phyloP scores from a whole-genome alignment of 352 stramenopile genomes.

The Globisporangium apiculatum region DNA sequence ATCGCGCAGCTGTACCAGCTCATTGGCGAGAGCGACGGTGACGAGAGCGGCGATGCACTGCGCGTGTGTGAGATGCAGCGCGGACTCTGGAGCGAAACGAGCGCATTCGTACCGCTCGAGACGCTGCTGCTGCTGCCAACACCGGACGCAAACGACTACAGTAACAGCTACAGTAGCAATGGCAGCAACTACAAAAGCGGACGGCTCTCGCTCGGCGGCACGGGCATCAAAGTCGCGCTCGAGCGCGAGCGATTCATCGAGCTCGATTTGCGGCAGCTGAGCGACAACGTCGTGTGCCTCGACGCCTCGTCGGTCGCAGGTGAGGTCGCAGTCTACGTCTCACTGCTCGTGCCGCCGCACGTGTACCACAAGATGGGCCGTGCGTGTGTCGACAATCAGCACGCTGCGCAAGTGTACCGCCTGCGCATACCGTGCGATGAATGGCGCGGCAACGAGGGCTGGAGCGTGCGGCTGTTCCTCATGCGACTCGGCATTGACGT shows the following conservation, averaged over 20 bases:
- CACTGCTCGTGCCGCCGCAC: slow-evolving; percentile 29
- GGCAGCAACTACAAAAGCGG: no score
- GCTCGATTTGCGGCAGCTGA: slow-evolving; percentile 42
- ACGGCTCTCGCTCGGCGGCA: slow-evolving; percentile 3
- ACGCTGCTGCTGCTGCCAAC: slow-evolving; percentile 10
- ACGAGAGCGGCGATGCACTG: neutral
- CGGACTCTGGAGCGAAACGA: slow-evolving; percentile 8
- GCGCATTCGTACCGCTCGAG: slow-evolving; percentile 5
- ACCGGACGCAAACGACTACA: slow-evolving; percentile 5
- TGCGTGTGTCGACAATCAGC: slow-evolving; percentile 26
- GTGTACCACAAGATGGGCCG: slow-evolving; percentile 27
- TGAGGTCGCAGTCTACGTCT: slow-evolving; percentile 23
- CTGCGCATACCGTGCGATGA: slow-evolving; percentile 1
- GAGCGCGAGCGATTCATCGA: slow-evolving; percentile 18
- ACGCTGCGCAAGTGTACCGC: slow-evolving; percentile 29
- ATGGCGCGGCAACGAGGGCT: slow-evolving; percentile 14
- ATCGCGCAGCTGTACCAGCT: slow-evolving; percentile 3
- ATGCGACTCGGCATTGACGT: slow-evolving; percentile 40
- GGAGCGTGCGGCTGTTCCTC: slow-evolving; percentile 40
- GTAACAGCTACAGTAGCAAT: no score
- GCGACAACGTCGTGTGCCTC: slow-evolving; percentile 35
- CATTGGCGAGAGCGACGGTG: neutral
- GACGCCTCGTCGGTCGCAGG: slow-evolving; percentile 19
- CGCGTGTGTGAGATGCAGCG: slow-evolving; percentile 2
- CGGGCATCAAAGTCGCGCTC: slow-evolving; percentile 14